Base-by-base conservation (phyloP, 2,329 filamentous ascomycete species). In the Aspergillus vadensis region DNA sequence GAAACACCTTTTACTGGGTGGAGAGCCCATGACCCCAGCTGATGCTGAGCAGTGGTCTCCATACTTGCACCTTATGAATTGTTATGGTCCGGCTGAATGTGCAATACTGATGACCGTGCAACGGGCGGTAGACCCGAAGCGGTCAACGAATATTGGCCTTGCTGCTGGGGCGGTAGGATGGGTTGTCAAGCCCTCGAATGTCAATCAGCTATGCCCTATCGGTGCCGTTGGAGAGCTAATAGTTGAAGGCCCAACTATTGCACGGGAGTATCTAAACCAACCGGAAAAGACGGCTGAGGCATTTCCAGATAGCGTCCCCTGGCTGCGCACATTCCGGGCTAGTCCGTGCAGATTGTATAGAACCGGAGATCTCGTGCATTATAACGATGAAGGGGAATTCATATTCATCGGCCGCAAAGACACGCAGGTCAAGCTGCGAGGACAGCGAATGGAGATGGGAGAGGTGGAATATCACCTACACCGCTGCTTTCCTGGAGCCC, bases 401-500 rank as follows among this genome's bases (percentile, higher is more conserved):
- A 58, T 66, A 36, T 69, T 63, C 80, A 81, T 41, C 85, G 23
- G 23, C 6, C 23, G 23, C 5, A 25, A 25, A 7, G 23, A 25
- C 4, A 25, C 23, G 23, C 23, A 86, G 69, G 82, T 87, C 58
- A 88, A 89, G 73, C 73, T 88, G 19, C 77, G 79, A 4, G 88
- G 88, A 27, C 86, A 83, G 65, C 77, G 86, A 51, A 82, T 87
- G 49, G 88, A 85, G 74, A 77, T 85, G 57, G 77, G 71, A 39
- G 79, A 77, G 67, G 78, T 77, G 57, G 81, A 74, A 15, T 8
- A 39, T n/a, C 38, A 39, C 17, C 32, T 38, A 15, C 32, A 15
- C 10, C 32, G 32, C 14, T 15, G 15, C 6, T 10, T 38, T 38
- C 32, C 32, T 15, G 32, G 32, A 2, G 32, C 14, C 2, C 10